phyloP scores from a whole-genome alignment of 225 moss, liverwort and hornwort species.

The Straminergon stramineum region DNA sequence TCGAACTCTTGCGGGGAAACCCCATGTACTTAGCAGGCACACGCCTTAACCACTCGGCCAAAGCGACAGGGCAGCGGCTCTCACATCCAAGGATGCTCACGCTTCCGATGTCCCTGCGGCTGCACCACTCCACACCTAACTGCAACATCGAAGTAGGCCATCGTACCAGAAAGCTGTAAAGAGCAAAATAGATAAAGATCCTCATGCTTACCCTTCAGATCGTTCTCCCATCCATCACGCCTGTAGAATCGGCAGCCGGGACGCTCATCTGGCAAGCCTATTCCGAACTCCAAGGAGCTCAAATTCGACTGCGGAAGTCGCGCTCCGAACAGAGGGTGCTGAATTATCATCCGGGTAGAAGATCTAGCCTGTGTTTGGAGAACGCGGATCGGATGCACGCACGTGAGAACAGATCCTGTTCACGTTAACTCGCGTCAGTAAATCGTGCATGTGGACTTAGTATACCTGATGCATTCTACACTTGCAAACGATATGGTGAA shows the following conservation, averaged over 20 bases:
- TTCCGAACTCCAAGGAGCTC: not conserved
- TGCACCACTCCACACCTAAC: fast-evolving
- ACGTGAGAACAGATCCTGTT: not conserved
- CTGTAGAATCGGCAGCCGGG: not conserved
- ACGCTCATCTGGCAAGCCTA: not conserved
- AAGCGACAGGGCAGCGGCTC: not conserved
- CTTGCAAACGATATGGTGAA: not conserved
- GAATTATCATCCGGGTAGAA: too few relatives aligned
- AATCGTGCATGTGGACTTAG: too few relatives aligned
- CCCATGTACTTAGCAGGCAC: slow-evolving; percentile 47
- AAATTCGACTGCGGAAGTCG: not conserved
- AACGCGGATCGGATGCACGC: too few relatives aligned
- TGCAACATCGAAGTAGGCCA: too few relatives aligned
- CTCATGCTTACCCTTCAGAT: not conserved
- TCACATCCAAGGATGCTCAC: fast-evolving
- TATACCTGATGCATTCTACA: not conserved
- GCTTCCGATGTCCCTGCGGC: fast-evolving
- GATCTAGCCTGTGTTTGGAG: not conserved
- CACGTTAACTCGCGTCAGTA: too few relatives aligned
- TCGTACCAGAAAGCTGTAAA: not conserved
- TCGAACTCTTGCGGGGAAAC: slow-evolving; percentile 28
- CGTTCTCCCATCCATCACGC: not conserved
- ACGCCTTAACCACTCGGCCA: slow-evolving; percentile 38
- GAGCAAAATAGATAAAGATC: too few relatives aligned
- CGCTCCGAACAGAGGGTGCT: too few relatives aligned